phyloP scores from a whole-genome alignment of 1,139 yeast species.

The Suhomyces maxii region DNA sequence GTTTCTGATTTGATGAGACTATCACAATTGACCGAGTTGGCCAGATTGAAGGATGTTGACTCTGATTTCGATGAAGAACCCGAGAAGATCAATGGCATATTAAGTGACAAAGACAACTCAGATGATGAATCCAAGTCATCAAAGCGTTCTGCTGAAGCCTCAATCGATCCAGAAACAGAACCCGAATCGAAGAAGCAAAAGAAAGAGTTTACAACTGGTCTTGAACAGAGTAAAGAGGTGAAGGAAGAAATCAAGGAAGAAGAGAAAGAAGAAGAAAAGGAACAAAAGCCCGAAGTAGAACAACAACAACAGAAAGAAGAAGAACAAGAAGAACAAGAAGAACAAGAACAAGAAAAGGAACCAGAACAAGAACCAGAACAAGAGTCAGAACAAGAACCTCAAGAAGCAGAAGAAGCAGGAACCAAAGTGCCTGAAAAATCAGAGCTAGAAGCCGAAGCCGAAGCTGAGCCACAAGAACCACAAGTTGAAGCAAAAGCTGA shows the following conservation, averaged over 20 bases:
- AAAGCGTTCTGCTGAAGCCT: slow-evolving; percentile 4
- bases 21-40: slow-evolving; percentile 42
- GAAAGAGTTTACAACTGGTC: neutral
- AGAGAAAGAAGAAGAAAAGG: slow-evolving; percentile 7
- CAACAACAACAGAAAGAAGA: slow-evolving; percentile 6
- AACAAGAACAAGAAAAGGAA: slow-evolving; percentile 3
- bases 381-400: slow-evolving; percentile 7
- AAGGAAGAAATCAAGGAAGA: slow-evolving; percentile 10
- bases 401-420: slow-evolving; percentile 12
- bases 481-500: slow-evolving; percentile 11
- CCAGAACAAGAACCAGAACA: slow-evolving; percentile 5
- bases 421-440: slow-evolving; percentile 8
- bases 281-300: slow-evolving; percentile 5
- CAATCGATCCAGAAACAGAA: slow-evolving; percentile 1
- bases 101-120: slow-evolving; percentile 2
- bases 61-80: slow-evolving; percentile 24
- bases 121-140: neutral
- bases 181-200: slow-evolving; percentile 1
- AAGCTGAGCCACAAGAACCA: slow-evolving; percentile 11
- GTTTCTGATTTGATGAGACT: slow-evolving; percentile 43
- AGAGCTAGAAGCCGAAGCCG: slow-evolving; percentile 11
- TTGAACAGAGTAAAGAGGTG: slow-evolving; percentile 4
- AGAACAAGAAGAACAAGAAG: slow-evolving; percentile 5
- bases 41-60: slow-evolving; percentile 42
- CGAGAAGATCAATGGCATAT: slow-evolving; percentile 1